These are phyloP conservation scores for Fennellomyces sp. DNA, from an alignment of 371 early-diverging fungal species.

Conservation along the genomic window DNA sequence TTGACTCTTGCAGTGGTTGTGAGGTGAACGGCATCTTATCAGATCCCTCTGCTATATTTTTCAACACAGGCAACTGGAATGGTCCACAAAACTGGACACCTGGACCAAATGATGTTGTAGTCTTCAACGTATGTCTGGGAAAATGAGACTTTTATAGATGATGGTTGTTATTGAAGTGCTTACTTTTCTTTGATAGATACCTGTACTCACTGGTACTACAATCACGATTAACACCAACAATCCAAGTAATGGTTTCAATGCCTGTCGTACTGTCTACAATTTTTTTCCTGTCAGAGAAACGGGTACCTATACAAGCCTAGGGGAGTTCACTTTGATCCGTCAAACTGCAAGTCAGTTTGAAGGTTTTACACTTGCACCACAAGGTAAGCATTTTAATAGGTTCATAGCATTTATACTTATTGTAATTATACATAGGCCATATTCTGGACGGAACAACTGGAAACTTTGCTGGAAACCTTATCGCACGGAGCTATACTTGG, in stretches of 20 bases:
- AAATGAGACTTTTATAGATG: background rate
- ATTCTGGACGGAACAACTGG: background rate
- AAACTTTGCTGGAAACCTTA: constrained; percentile 18
- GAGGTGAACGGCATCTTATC: background rate
- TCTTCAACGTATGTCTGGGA: constrained; percentile 17
- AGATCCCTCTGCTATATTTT: constrained; percentile 5
- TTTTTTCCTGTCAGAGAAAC: constrained; percentile 15
- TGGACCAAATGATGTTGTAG: background rate
- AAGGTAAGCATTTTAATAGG: background rate
- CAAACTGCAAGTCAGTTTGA: constrained; percentile 15
- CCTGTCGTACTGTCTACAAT: constrained; percentile 17
- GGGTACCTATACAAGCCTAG: constrained; percentile 6
- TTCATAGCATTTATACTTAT: no score
- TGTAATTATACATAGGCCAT: no score
- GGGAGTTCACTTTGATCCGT: constrained; percentile 7
- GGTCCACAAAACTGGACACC: constrained; percentile 7
- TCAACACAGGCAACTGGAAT: constrained; percentile 17
- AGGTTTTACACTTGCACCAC: constrained; percentile 21
- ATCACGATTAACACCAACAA: constrained; percentile 4
- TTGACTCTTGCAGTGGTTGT: background rate
- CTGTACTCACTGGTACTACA: constrained; percentile 13
- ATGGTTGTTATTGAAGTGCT: background rate
- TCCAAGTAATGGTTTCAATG: background rate
- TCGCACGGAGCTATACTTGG: constrained; percentile 20
- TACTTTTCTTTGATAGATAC: constrained; percentile 10